These are phyloP conservation scores for Thalassiosira exigua DNA, from an alignment of 352 stramenopile species.

Conservation along the genomic window DNA sequence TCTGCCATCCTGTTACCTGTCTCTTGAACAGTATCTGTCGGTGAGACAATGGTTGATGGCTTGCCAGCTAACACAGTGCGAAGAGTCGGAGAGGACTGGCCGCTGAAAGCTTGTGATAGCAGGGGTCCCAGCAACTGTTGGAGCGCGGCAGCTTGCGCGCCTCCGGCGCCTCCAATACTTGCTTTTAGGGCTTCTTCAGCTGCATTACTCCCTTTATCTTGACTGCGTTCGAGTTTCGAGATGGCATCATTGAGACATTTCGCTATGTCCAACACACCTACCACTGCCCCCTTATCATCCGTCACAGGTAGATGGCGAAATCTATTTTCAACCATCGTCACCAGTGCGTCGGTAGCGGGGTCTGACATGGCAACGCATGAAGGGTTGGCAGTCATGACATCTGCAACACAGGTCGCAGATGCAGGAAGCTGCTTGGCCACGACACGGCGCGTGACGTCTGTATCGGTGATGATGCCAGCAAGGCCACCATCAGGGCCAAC, in stretches of 20 bases:
- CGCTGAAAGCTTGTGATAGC: slow-evolving; percentile 74
- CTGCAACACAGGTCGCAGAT: slow-evolving; percentile 83
- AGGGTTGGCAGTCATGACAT: slow-evolving; percentile 96
- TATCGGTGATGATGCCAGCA: slow-evolving; percentile 95
- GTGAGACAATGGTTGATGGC: slow-evolving; percentile 76
- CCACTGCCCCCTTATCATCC: slow-evolving; percentile 86
- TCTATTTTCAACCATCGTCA: slow-evolving; percentile 96
- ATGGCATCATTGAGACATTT: slow-evolving; percentile 99
- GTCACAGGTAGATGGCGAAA: slow-evolving; percentile 97
- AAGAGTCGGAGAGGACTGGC: slow-evolving; percentile 70
- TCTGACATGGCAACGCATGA: slow-evolving; percentile 94
- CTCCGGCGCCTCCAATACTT: slow-evolving; percentile 59
- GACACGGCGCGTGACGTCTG: slow-evolving; percentile 93
- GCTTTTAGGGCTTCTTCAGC: slow-evolving; percentile 75
- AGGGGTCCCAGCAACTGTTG: slow-evolving; percentile 73
- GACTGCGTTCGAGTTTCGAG: slow-evolving; percentile 91
- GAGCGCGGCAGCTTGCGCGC: slow-evolving; percentile 67
- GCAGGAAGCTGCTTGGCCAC: slow-evolving; percentile 88
- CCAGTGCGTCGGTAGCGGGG: slow-evolving; percentile 94
- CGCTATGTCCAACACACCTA: slow-evolving; percentile 97
- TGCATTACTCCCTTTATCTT: slow-evolving; percentile 66
- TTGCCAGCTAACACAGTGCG: slow-evolving; percentile 81
- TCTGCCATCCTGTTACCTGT: slow-evolving; percentile 93
- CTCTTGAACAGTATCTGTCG: slow-evolving; percentile 92
- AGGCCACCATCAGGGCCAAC: slow-evolving; percentile 89